Percentiles rank a stretch among this genome's conserved stretches.
These are phyloP conservation scores for Mollisia scopiformis DNA, from an alignment of 2,329 filamentous ascomycete genomes.

Conservation along the genomic window DNA sequence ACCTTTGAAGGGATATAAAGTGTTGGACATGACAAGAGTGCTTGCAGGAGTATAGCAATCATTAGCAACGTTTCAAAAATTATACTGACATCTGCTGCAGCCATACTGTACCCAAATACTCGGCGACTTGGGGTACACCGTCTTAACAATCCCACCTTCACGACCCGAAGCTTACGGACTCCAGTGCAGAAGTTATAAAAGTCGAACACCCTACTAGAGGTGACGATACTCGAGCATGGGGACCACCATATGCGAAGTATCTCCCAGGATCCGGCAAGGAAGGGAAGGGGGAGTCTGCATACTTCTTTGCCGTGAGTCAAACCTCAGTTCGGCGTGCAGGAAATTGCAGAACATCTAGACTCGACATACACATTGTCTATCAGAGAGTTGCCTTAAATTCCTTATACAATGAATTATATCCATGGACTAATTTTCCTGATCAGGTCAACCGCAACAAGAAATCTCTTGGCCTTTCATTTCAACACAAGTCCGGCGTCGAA, in stretches of 20 bases:
- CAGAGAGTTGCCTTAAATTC: too few species aligned
- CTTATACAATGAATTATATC: too few species aligned
- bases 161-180: constrained; percentile 17
- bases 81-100: constrained; percentile 47
- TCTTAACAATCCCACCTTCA: constrained; percentile 27
- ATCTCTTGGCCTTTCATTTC: constrained; percentile 88
- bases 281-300: constrained; percentile 89
- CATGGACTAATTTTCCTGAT: neutral
- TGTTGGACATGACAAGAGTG: constrained; percentile 96
- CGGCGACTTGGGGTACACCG: constrained; percentile 83
- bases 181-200: constrained; percentile 93
- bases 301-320: constrained; percentile 85
- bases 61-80: neutral
- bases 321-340: too few species aligned
- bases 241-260: constrained; percentile 88
- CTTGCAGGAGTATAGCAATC: constrained; percentile 79
- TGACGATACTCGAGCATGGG: constrained; percentile 96
- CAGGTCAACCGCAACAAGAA: constrained; percentile 98
- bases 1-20: constrained; percentile 83
- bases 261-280: constrained; percentile 57
- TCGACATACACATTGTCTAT: too few species aligned
- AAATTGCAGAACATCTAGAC: too few species aligned
- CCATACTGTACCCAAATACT: constrained; percentile 98
- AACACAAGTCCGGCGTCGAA: constrained; percentile 78
- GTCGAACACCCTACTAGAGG: constrained; percentile 90